Evolutionary conservation across 192 early-diverging fungal species (phyloP), one percentile per base, ranked within the genome.

Genomic region (Linderina pennispora): DNA sequence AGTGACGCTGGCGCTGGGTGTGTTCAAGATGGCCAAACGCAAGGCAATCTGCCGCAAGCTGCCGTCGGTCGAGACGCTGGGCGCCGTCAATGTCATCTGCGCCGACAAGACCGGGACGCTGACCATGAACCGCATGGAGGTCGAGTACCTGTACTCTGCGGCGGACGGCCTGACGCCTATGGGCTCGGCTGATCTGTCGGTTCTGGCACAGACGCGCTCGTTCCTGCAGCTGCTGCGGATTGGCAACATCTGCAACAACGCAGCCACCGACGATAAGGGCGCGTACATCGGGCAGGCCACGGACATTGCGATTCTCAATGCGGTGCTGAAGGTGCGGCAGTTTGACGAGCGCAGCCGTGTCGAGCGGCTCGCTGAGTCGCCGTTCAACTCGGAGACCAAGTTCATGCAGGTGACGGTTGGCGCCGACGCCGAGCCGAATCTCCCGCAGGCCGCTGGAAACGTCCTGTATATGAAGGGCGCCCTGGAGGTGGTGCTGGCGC

Each of bases 71-170:
- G 95, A 98, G 66, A 85, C 90, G 14, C 65, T 98, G 8, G 92
- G 93, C 1, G 90, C 89, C 8, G 93, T 98, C 23, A 94, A 88
- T 54, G 90, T 94, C 13, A 82, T 98, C 24, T 98, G 95, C 69
- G 87, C 86, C 1, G 95, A 98, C 65, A 98, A 98, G 72, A 96
- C 95, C 24, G 84, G 92, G 19, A 98, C 95, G 1, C 60, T 98
- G 54, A 98, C 95, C 2, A 77, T 90, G 65, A 97, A 97, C 75
- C 82, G 86, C 58, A 95, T 97, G 95, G 89, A 93, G 11, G 85
- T 92, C 22, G 87, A 85, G 36, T 85, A 87, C 23, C 45, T 91
- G 6, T 94, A 87, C 55, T 87, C 91, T 5, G 43, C 66, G 6
- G 52, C 67, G 3, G 57, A 58, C 58, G 75, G 62, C 11, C 58